Base-by-base conservation (phyloP, 192 early-diverging fungal species). In the Backusella luteola region DNA sequence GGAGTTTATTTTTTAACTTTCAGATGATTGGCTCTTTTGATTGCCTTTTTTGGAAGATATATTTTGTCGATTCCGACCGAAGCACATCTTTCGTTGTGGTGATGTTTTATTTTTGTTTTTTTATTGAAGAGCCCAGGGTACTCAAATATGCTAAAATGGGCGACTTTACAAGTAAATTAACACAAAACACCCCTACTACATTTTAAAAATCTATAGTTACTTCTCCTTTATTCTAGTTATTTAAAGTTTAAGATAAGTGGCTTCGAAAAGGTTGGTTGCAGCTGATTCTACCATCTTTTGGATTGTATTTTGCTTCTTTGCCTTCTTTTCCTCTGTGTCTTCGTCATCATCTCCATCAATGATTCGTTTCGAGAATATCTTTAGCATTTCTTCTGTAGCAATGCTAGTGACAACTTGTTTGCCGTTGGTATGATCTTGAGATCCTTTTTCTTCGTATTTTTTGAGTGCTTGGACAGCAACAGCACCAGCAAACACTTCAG, bases 401-500 rank as follows among this genome's bases (percentile, higher is more conserved):
- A 59, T 34, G 32, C 32, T 53, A 21, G 74, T 56, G 14, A 66
- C 39, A 21, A 52, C 21, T 26, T 79, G 34, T 34, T 79, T 79
- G 17, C 42, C 73, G 6, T 63, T 5, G 5, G 38, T 39, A 21
- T 74, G 66, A 56, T 73, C 67, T 29, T 15, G n/a, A 11, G 17
- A 66, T 41, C 56, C 77, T 17, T 78, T 44, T 42, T 76, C 38
- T 35, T 81, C 85, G 67, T 80, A 82, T 4, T 73, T 67, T 32
- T 79, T 81, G 76, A 87, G 82, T 23, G 87, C 88, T 44, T 87
- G 87, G 59, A 87, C 87, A n/a, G 84, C 87, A 19, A 86, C 88
- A n/a, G 88, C 88, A 8, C 84, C 85, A 1, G 85, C 85, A 34
- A 89, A 68, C 8, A 81, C 32, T 66, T 85, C 84, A 63, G 83